phyloP scores from a whole-genome alignment of 2,329 filamentous ascomycete species.

The Setomelanomma holmii region DNA sequence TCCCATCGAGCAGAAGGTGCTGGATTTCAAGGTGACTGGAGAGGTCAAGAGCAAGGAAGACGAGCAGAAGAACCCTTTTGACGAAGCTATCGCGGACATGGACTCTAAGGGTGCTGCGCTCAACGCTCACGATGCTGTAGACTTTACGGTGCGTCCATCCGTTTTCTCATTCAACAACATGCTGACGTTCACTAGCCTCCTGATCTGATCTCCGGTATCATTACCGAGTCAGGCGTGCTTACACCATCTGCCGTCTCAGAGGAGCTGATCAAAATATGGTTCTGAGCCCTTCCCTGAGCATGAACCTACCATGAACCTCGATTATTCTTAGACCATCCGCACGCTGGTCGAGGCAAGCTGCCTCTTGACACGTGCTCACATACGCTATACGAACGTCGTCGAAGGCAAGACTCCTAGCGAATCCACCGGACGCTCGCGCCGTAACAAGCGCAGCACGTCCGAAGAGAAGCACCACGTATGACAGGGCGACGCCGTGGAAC shows the following conservation, averaged over 20 bases:
- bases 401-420: conserved; percentile 8
- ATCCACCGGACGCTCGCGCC: conserved; percentile 11
- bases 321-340: conserved; percentile 10
- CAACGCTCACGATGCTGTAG: conserved; percentile 62
- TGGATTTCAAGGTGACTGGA: conserved; percentile 71
- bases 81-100: conserved; percentile 48
- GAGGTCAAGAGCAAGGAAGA: conserved; percentile 24
- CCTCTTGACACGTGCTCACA: conserved; percentile 13
- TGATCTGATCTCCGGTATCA: conserved; percentile 72
- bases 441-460: conserved; percentile 16
- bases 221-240: conserved; percentile 77
- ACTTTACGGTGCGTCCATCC: conserved; percentile 67
- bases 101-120: conserved; percentile 30
- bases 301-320: conserved; percentile 1
- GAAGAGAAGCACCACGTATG: conserved; percentile 16
- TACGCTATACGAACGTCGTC: conserved; percentile 14
- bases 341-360: neutral
- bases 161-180: neutral
- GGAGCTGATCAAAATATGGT: conserved; percentile 71
- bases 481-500: conserved; percentile 11
- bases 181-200: conserved; percentile 61
- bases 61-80: conserved; percentile 53
- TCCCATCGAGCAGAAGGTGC: conserved; percentile 77
- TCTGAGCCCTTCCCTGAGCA: conserved; percentile 36
- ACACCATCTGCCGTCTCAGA: conserved; percentile 74